Conservation (phyloP, 768 basidiomycete genomes). For the Lactarius tabidus region DNA sequence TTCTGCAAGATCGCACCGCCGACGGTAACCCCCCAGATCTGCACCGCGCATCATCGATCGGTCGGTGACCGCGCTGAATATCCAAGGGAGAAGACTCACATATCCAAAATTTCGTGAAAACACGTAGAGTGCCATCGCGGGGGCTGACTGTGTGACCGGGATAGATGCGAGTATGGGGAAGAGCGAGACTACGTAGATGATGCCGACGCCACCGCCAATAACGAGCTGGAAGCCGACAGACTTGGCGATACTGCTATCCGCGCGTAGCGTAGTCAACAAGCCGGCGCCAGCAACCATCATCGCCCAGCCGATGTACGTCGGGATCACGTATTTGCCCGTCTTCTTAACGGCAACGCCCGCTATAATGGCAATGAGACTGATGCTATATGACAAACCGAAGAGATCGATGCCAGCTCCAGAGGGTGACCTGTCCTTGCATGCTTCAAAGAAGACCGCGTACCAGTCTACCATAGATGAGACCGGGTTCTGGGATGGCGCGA, state of each 20-base stretch:
- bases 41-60: not conserved
- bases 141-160: slow-evolving; percentile 31
- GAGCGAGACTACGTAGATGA: slow-evolving; percentile 30
- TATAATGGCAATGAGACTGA: slow-evolving; percentile 40
- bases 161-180: slow-evolving; percentile 39
- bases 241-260: slow-evolving; percentile 21
- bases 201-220: slow-evolving; percentile 34
- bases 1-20: slow-evolving; percentile 39
- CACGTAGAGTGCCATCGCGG: slow-evolving; percentile 34
- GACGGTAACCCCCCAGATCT: slow-evolving; percentile 39
- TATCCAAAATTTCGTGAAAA: slow-evolving; percentile 29
- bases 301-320: slow-evolving; percentile 38
- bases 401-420: slow-evolving; percentile 35
- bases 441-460: slow-evolving; percentile 39
- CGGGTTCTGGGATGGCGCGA: not conserved
- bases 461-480: slow-evolving; percentile 33
- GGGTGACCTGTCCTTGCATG: slow-evolving; percentile 37
- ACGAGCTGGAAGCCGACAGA: slow-evolving; percentile 28
- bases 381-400: slow-evolving; percentile 37
- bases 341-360: slow-evolving; percentile 36
- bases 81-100: not conserved
- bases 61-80: not conserved
- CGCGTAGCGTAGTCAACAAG: slow-evolving; percentile 33
- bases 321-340: slow-evolving; percentile 38
- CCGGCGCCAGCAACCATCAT: slow-evolving; percentile 36